A percentile compares a stretch with the other conserved stretches of the same genome.
These are phyloP conservation scores for Eucalyptus tenuipes DNA, from an alignment of 345 rosid genomes.

Conservation along the genomic window DNA sequence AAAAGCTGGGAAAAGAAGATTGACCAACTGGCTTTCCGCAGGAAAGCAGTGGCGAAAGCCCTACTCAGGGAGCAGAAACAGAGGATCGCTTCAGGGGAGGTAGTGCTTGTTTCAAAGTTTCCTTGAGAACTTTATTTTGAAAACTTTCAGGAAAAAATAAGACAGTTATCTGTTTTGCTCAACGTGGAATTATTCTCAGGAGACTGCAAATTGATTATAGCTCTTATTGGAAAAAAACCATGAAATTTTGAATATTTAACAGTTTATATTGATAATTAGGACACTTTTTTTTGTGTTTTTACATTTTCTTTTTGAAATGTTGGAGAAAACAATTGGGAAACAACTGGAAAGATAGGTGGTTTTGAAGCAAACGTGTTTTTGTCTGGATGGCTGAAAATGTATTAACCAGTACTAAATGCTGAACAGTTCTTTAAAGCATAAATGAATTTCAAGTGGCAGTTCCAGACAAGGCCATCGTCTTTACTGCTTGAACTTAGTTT, in stretches of 20 bases:
- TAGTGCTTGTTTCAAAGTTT: not conserved
- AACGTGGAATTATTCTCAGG: not conserved
- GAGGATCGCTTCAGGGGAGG: constrained; percentile 44
- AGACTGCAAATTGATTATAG: not conserved
- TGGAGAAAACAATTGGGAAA: not conserved
- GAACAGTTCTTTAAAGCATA: not conserved
- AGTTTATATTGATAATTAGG: not conserved
- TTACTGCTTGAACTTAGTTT: not conserved
- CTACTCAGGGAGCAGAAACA: constrained; percentile 36
- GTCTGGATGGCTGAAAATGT: not conserved
- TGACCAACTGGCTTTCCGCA: constrained; percentile 26
- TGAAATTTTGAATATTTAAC: not conserved
- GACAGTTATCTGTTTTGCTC: not conserved
- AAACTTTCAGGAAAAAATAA: not conserved
- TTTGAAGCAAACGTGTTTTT: not conserved
- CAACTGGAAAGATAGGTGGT: not conserved
- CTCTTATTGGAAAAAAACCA: not conserved
- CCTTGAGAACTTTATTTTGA: not conserved
- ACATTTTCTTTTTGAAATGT: not conserved
- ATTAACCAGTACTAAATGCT: not conserved
- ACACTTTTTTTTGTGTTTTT: not conserved
- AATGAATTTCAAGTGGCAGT: not conserved
- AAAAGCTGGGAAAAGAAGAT: constrained; percentile 40
- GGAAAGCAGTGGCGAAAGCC: constrained; percentile 61
- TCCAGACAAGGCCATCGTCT: not conserved